Percentiles rank a stretch among this genome's conserved stretches.
Conservation (phyloP, 768 basidiomycete species). For the Amyloporia xantha region DNA sequence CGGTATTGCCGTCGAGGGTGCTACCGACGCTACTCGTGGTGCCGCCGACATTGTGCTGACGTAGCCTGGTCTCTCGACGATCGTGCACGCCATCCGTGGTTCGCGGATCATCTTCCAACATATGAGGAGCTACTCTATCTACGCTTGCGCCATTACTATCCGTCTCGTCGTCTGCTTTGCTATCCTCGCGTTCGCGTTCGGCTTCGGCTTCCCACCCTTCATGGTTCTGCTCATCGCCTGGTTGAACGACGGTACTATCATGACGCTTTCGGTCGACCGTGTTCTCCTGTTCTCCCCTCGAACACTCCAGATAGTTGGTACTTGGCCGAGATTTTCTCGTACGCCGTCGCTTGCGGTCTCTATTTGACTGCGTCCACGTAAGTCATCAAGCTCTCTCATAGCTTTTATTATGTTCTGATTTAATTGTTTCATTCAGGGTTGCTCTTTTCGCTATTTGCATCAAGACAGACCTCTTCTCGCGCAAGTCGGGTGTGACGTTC, state of each 20-base stretch:
- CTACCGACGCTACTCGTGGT: conserved; percentile 96
- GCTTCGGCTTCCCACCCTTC: conserved; percentile 99
- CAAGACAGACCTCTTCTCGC: conserved; percentile 84
- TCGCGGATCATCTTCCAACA: too few relatives aligned
- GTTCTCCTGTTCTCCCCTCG: conserved; percentile 93
- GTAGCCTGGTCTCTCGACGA: conserved; percentile 95
- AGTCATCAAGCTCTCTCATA: conserved; percentile 58
- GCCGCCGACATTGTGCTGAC: conserved; percentile 97
- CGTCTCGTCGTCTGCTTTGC: conserved; percentile 98
- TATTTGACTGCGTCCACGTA: too few relatives aligned
- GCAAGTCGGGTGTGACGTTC: conserved; percentile 72
- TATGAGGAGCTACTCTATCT: conserved; percentile 99
- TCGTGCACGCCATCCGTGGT: too few relatives aligned
- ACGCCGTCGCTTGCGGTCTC: too few relatives aligned
- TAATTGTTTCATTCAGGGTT: conserved; percentile 55
- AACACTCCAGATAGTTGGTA: conserved; percentile 95
- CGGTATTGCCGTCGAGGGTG: too few relatives aligned
- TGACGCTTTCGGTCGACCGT: too few relatives aligned
- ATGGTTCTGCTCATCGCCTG: conserved; percentile 98
- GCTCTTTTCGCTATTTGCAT: conserved; percentile 78
- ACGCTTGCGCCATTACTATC: conserved; percentile 91
- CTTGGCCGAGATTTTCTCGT: conserved; percentile 91
- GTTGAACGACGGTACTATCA: conserved; percentile 97
- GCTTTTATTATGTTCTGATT: conserved; percentile 48
- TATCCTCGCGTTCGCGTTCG: conserved; percentile 98